A percentile compares a stretch with the other conserved stretches of the same genome.
Evolutionary conservation across 1,284 basidiomycete genomes (phyloP).

Genomic region (Puccinia horiana): DNA sequence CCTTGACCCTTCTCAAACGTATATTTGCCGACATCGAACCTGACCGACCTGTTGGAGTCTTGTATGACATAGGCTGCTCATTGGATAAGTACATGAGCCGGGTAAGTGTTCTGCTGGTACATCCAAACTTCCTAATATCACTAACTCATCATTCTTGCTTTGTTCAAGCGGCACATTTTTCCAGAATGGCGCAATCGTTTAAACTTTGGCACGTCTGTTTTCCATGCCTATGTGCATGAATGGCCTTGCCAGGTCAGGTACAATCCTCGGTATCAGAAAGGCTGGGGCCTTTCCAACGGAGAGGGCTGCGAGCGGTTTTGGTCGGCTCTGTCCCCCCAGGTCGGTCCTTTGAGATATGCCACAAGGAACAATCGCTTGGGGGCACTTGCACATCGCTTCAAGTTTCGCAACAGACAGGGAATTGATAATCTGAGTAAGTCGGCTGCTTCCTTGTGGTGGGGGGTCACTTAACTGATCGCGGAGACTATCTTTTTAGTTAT

Average conservation of each 20-base stretch:
- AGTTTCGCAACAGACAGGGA: too few species aligned
- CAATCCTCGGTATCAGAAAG: not conserved
- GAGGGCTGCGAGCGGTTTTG: too few species aligned
- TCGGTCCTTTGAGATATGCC: not conserved
- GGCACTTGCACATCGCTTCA: too few species aligned
- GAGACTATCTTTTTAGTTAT: not conserved
- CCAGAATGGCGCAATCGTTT: not conserved
- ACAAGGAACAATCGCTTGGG: not conserved
- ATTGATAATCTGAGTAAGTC: too few species aligned
- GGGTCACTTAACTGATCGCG: not conserved
- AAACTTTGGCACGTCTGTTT: slow-evolving; percentile 6
- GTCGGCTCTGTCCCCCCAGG: slow-evolving; percentile 5
- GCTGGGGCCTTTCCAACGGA: slow-evolving; percentile 37
- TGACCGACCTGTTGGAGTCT: too few species aligned
- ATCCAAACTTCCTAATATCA: not conserved
- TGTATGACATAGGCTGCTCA: too few species aligned
- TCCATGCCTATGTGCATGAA: slow-evolving; percentile 48
- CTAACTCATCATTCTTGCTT: not conserved
- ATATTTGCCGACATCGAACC: too few species aligned
- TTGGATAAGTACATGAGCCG: too few species aligned
- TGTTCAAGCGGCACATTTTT: not conserved
- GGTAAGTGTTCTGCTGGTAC: too few species aligned
- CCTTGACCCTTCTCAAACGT: too few species aligned
- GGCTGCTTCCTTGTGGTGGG: not conserved
- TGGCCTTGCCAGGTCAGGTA: slow-evolving; percentile 33